Evolutionary conservation across 805 yeast genomes (phyloP).

Genomic region (Wickerhamia fluorescens): DNA sequence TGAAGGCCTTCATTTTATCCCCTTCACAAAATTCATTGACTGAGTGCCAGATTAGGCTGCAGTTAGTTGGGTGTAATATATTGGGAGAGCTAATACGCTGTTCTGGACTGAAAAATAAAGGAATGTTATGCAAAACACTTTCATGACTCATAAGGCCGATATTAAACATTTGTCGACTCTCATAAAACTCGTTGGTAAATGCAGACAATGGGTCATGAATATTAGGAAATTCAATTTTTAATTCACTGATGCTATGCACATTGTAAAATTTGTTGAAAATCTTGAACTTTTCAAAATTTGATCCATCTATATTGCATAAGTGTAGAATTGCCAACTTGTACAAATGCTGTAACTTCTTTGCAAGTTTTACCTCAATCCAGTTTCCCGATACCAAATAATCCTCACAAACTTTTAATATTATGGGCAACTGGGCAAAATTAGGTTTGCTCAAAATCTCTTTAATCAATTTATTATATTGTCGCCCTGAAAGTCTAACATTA

Average conservation of each 20-base stretch:
- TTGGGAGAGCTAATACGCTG: conserved; percentile 15
- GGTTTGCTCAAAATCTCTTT: conserved; percentile 4
- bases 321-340: conserved; percentile 21
- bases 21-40: conserved; percentile 12
- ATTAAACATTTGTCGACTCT: conserved; percentile 1
- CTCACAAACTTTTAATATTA: conserved; percentile 19
- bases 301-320: conserved; percentile 7
- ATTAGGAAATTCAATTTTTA: conserved; percentile 8
- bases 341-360: conserved; percentile 16
- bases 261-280: conserved; percentile 22
- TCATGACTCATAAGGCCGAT: conserved; percentile 1
- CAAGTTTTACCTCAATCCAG: conserved; percentile 19
- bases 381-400: conserved; percentile 24
- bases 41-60: conserved; percentile 10
- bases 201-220: conserved; percentile 8
- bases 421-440: conserved; percentile 4
- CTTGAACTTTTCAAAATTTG: conserved; percentile 10
- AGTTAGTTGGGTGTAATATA: conserved; percentile 14
- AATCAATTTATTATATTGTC: conserved; percentile 12
- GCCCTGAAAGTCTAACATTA: conserved; percentile 12
- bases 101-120: conserved; percentile 27
- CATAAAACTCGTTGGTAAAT: conserved; percentile 8
- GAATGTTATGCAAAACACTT: conserved; percentile 11
- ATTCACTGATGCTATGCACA: conserved; percentile 8
- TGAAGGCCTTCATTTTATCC: conserved; percentile 15